Evolutionary conservation across 495 filamentous ascomycete genomes (phyloP).

Genomic region (Aspergillus wentii): DNA sequence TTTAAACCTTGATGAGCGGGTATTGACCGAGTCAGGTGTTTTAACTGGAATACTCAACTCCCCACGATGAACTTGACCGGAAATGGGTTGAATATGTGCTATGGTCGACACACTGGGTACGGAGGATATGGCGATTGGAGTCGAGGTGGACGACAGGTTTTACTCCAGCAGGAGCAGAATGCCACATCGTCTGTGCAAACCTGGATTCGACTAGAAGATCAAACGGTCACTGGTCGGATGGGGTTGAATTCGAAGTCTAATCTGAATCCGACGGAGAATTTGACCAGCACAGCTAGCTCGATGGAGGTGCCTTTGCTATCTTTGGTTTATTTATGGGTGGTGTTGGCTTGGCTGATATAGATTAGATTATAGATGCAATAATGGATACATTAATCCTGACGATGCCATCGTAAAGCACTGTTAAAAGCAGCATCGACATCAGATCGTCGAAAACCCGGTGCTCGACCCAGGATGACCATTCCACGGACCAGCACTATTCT

Average conservation of each 20-base stretch:
- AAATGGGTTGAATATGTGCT: slow-evolving; percentile 52
- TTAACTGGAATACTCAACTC: slow-evolving; percentile 29
- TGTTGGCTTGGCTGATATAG: no score
- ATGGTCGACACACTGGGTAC: slow-evolving; percentile 66
- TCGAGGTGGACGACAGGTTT: slow-evolving; percentile 55
- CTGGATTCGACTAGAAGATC: slow-evolving; percentile 63
- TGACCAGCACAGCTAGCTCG: no score
- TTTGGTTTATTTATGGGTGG: no score
- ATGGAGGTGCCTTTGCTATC: no score
- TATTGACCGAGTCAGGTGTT: slow-evolving; percentile 27
- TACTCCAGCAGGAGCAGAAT: slow-evolving; percentile 40
- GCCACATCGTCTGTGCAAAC: no score
- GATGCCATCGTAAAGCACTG: not conserved
- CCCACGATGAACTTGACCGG: slow-evolving; percentile 28
- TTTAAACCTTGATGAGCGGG: not conserved
- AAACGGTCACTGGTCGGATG: slow-evolving; percentile 33
- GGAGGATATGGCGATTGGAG: slow-evolving; percentile 66
- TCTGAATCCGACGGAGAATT: no score
- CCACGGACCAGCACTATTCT: slow-evolving; percentile 4
- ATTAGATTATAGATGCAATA: no score
- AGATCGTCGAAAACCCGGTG: slow-evolving; percentile 10
- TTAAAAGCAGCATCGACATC: slow-evolving; percentile 14
- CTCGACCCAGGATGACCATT: slow-evolving; percentile 13
- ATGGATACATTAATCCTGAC: no score
- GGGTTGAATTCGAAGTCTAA: no score